Evolutionary conservation across 768 basidiomycete genomes (phyloP).

Genomic region (Ramaria sp.): DNA sequence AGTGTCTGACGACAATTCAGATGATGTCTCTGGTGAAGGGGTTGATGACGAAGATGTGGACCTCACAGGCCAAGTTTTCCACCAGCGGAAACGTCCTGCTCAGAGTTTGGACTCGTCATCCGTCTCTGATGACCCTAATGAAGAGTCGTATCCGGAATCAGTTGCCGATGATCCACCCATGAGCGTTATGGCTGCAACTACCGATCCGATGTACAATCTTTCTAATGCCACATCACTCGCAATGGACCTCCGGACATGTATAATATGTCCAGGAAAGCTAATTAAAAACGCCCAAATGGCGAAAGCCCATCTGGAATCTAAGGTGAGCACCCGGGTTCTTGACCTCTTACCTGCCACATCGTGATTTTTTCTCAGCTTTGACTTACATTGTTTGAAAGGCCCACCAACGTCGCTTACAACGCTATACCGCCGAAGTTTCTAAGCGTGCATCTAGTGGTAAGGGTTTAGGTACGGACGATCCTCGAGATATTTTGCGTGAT

Average conservation of each 20-base stretch:
- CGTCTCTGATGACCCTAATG: conserved; percentile 13
- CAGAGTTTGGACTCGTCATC: not conserved
- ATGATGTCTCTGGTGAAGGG: conserved; percentile 20
- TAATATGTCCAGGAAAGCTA: conserved; percentile 63
- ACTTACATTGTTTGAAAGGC: not conserved
- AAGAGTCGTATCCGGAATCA: conserved; percentile 10
- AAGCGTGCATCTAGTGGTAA: not conserved
- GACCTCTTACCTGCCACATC: too few species aligned
- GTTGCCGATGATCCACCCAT: conserved; percentile 26
- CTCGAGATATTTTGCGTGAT: not conserved
- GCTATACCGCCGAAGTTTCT: not conserved
- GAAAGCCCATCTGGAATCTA: conserved; percentile 47
- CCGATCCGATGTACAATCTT: conserved; percentile 52
- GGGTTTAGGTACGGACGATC: not conserved
- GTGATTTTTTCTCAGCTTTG: not conserved
- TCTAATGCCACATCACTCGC: conserved; percentile 26
- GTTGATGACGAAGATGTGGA: conserved; percentile 13
- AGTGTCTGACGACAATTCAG: conserved; percentile 15
- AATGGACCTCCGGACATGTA: conserved; percentile 47
- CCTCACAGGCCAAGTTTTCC: not conserved
- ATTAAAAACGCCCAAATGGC: conserved; percentile 51
- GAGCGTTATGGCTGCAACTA: conserved; percentile 47
- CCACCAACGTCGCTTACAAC: not conserved
- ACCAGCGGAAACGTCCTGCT: conserved; percentile 3
- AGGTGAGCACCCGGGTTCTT: conserved; percentile 26